Conservation (phyloP, 2,329 filamentous ascomycete genomes). For the Colletotrichum theobromicola region DNA sequence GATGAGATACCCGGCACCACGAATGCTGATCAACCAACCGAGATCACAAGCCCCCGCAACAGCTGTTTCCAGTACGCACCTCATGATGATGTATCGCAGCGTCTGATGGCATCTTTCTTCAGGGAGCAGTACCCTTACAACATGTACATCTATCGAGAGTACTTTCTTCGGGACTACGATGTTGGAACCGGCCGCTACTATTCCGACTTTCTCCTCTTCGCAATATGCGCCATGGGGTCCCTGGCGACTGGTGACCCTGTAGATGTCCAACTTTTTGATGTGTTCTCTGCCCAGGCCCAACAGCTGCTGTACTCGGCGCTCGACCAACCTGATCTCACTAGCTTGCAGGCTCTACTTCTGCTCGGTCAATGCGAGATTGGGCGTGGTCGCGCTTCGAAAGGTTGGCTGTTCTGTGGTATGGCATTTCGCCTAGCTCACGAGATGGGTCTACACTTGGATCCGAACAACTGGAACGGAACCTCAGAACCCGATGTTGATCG, state of each 20-base stretch:
- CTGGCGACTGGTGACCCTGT: slow-evolving; percentile 46
- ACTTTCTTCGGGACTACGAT: slow-evolving; percentile 55
- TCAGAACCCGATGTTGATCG: slow-evolving; percentile 44
- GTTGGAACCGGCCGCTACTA: slow-evolving; percentile 51
- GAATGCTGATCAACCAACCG: background rate
- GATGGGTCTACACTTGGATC: slow-evolving; percentile 58
- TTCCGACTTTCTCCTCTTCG: slow-evolving; percentile 52
- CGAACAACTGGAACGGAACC: slow-evolving; percentile 50
- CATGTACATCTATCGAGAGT: slow-evolving; percentile 56
- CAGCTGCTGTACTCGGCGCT: slow-evolving; percentile 48
- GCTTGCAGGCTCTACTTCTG: slow-evolving; percentile 48
- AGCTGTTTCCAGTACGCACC: slow-evolving; percentile 41
- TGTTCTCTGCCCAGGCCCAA: slow-evolving; percentile 25
- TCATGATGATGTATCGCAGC: slow-evolving; percentile 46
- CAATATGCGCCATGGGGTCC: slow-evolving; percentile 54
- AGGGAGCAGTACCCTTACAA: slow-evolving; percentile 52
- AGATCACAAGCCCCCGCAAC: background rate
- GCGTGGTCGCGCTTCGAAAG: slow-evolving; percentile 51
- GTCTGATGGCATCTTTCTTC: slow-evolving; percentile 54
- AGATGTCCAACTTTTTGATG: slow-evolving; percentile 24
- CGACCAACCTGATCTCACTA: slow-evolving; percentile 51
- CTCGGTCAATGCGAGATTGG: slow-evolving; percentile 54
- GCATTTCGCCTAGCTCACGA: slow-evolving; percentile 55
- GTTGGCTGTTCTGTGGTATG: slow-evolving; percentile 58
- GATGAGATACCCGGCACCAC: background rate